These are phyloP conservation scores for Erysimum cheiri DNA, from an alignment of 441 rosid genomes.

Conservation along the genomic window DNA sequence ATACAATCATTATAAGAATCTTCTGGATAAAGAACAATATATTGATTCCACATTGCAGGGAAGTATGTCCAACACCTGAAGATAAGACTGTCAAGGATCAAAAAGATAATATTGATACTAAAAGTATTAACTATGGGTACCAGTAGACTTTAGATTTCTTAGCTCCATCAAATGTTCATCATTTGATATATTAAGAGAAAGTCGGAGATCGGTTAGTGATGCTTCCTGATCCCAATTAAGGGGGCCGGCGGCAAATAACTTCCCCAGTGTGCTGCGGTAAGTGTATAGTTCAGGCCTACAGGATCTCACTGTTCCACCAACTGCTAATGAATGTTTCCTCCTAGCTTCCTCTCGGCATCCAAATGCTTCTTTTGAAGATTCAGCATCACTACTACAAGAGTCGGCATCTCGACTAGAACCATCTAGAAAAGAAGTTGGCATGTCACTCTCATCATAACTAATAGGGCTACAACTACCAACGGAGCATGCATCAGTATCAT, in stretches of 20 bases:
- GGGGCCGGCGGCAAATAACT: constrained; percentile 69
- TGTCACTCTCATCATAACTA: constrained; percentile 48
- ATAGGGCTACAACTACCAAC: constrained; percentile 80
- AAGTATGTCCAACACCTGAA: constrained; percentile 35
- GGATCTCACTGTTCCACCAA: constrained; percentile 45
- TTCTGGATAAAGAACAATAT: constrained; percentile 39
- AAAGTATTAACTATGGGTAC: constrained; percentile 49
- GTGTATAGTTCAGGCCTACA: constrained; percentile 72
- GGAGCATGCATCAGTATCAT: constrained; percentile 58
- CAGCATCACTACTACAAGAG: constrained; percentile 58
- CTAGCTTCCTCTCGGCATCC: constrained; percentile 44
- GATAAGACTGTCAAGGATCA: constrained; percentile 33
- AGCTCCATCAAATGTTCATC: constrained; percentile 80
- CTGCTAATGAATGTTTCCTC: constrained; percentile 35
- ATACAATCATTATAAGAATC: constrained; percentile 42
- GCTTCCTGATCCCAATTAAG: constrained; percentile 81
- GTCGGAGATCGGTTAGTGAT: constrained; percentile 63
- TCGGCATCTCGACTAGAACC: constrained; percentile 48
- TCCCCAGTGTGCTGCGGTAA: constrained; percentile 57
- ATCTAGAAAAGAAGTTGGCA: constrained; percentile 43
- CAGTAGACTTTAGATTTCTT: constrained; percentile 60
- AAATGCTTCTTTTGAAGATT: constrained; percentile 47
- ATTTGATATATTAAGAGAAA: constrained; percentile 66
- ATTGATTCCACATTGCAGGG: constrained; percentile 45
- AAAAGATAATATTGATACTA: constrained; percentile 35